phyloP scores from a whole-genome alignment of 768 basidiomycete genomes.

The Suillus plorans region DNA sequence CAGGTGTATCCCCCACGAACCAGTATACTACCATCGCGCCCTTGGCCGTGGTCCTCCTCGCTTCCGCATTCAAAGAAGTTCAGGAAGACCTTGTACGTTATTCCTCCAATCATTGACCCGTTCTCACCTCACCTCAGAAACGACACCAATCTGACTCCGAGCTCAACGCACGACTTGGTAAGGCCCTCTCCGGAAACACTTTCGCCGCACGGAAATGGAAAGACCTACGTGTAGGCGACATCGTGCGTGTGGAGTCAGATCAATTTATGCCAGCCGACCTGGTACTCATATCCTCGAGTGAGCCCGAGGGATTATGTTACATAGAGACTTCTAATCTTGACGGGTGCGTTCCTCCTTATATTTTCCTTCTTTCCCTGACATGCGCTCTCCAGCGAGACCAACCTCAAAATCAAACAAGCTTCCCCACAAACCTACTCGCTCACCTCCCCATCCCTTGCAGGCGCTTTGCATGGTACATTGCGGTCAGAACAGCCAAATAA shows the following conservation, averaged over 20 bases:
- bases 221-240: constrained; percentile 86
- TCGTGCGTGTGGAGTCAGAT: constrained; percentile 87
- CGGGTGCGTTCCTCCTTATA: constrained; percentile 55
- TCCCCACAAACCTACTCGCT: constrained; percentile 77
- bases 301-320: constrained; percentile 96
- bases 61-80: constrained; percentile 92
- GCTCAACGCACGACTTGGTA: constrained; percentile 79
- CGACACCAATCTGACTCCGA: constrained; percentile 94
- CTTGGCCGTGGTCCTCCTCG: constrained; percentile 82
- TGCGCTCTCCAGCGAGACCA: constrained; percentile 72
- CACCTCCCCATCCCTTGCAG: constrained; percentile 74
- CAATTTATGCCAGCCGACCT: constrained; percentile 97
- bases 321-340: constrained; percentile 98
- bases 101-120: not conserved
- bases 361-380: not conserved
- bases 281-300: constrained; percentile 82
- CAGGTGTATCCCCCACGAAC: constrained; percentile 95
- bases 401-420: constrained; percentile 98
- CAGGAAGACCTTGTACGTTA: constrained; percentile 87
- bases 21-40: constrained; percentile 93
- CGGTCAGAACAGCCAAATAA: constrained; percentile 98
- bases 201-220: constrained; percentile 86
- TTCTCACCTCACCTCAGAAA: constrained; percentile 56
- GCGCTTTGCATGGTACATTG: constrained; percentile 74
- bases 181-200: constrained; percentile 66